These are phyloP conservation scores for Penicillium verrucosum DNA, from an alignment of 2,329 filamentous ascomycete genomes.

Conservation along the genomic window DNA sequence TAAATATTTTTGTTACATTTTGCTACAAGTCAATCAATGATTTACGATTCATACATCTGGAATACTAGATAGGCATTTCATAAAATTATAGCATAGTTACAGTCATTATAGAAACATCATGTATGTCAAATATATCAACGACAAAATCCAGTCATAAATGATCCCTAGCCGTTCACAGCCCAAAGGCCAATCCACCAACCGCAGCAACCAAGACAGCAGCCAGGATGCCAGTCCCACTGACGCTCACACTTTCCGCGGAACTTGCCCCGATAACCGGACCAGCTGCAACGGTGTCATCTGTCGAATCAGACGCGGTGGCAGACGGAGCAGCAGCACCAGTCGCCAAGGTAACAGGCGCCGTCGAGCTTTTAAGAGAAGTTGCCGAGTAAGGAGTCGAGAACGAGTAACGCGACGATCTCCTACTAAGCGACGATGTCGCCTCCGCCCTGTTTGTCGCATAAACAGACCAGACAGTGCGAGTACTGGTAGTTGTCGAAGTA, in stretches of 20 bases:
- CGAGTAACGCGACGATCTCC: constrained; percentile 1
- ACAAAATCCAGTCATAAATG: background rate
- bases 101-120: background rate
- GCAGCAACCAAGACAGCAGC: constrained; percentile 4
- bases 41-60: background rate
- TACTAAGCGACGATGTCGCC: constrained; percentile 7
- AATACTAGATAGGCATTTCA: background rate
- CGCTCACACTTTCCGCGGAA: background rate
- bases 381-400: constrained; percentile 14
- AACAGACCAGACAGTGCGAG: constrained; percentile 14
- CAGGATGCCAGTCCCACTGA: background rate
- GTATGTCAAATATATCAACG: background rate
- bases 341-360: constrained; percentile 5
- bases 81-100: background rate
- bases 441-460: constrained; percentile 11
- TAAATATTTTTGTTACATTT: background rate
- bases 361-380: constrained; percentile 15
- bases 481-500: constrained; percentile 18
- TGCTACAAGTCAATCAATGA: background rate
- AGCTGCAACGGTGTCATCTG: background rate
- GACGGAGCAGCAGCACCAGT: background rate
- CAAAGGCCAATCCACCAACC: constrained; percentile 17
- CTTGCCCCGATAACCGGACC: background rate
- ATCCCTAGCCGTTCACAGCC: constrained; percentile 4
- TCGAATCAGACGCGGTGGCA: background rate